Conservation (phyloP, 805 yeast species). For the Torulaspora delbrueckii region DNA sequence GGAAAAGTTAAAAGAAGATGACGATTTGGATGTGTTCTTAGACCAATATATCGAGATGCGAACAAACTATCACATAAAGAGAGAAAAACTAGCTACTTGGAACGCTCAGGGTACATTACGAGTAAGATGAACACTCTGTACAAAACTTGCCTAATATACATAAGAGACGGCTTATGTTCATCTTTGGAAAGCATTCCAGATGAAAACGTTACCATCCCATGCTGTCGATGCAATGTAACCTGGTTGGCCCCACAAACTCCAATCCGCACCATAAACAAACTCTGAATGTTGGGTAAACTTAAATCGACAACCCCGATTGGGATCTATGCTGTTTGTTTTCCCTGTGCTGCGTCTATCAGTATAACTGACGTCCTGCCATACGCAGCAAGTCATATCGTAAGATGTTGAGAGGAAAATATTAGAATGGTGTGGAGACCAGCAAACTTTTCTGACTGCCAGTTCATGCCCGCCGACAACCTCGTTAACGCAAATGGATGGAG, state of each 20-base stretch:
- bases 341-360: slow-evolving; percentile 46
- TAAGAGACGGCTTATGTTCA: background rate
- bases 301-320: slow-evolving; percentile 49
- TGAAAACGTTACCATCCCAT: slow-evolving; percentile 92
- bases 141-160: too few relatives aligned
- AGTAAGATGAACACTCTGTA: slow-evolving; percentile 1
- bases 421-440: slow-evolving; percentile 86
- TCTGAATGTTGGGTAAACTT: slow-evolving; percentile 71
- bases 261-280: slow-evolving; percentile 89
- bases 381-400: slow-evolving; percentile 87
- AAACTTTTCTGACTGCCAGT: slow-evolving; percentile 74
- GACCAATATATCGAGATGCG: slow-evolving; percentile 40
- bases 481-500: slow-evolving; percentile 49
- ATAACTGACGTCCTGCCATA: slow-evolving; percentile 75
- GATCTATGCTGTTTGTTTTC: slow-evolving; percentile 43
- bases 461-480: slow-evolving; percentile 77
- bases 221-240: slow-evolving; percentile 95
- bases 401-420: slow-evolving; percentile 69
- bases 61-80: slow-evolving; percentile 40
- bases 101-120: slow-evolving; percentile 22
- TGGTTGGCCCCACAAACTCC: slow-evolving; percentile 94
- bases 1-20: slow-evolving; percentile 18
- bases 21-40: slow-evolving; percentile 39
- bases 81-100: slow-evolving; percentile 47
- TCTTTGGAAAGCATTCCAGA: slow-evolving; percentile 62